Evolutionary conservation across 2,329 filamentous ascomycete genomes (phyloP).

Genomic region (Dactylellina cionopaga): DNA sequence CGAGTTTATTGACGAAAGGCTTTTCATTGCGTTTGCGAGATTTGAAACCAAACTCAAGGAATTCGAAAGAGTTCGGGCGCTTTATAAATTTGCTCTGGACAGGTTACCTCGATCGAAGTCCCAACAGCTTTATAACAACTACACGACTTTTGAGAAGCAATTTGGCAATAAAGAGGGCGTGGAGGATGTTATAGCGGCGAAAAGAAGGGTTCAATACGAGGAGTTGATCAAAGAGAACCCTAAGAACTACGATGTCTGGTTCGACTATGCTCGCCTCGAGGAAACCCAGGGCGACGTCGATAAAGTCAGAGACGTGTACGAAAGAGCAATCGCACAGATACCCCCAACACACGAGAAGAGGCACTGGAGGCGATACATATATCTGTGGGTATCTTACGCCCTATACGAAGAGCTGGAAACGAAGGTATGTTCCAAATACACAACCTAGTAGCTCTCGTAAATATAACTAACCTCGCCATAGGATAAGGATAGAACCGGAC

Average conservation of each 20-base stretch:
- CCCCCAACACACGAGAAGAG: slow-evolving; percentile 96
- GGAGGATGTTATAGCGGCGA: slow-evolving; percentile 94
- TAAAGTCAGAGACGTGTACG: slow-evolving; percentile 89
- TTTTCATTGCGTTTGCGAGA: slow-evolving; percentile 94
- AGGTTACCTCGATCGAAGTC: slow-evolving; percentile 88
- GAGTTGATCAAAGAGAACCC: slow-evolving; percentile 92
- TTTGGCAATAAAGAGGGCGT: slow-evolving; percentile 93
- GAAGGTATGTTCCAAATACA: slow-evolving; percentile 65
- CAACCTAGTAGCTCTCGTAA: too few relatives aligned
- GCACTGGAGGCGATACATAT: slow-evolving; percentile 97
- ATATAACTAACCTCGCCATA: slow-evolving; percentile 41
- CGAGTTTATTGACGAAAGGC: slow-evolving; percentile 92
- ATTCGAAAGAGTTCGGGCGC: slow-evolving; percentile 89
- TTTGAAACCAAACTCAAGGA: slow-evolving; percentile 96
- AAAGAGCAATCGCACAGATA: slow-evolving; percentile 92
- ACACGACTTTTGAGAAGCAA: slow-evolving; percentile 98
- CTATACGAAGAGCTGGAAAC: slow-evolving; percentile 91
- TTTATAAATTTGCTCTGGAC: slow-evolving; percentile 96
- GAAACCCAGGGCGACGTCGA: slow-evolving; percentile 84
- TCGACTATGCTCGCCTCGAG: slow-evolving; percentile 91
- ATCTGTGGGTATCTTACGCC: slow-evolving; percentile 97
- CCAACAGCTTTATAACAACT: slow-evolving; percentile 85
- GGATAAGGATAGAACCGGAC: slow-evolving; percentile 79
- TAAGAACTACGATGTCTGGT: slow-evolving; percentile 97
- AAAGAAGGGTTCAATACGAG: slow-evolving; percentile 91